Percentiles rank a stretch among this genome's conserved stretches.
These are phyloP conservation scores for Penicillium crustosum DNA, from an alignment of 2,329 filamentous ascomycete genomes.

Conservation along the genomic window DNA sequence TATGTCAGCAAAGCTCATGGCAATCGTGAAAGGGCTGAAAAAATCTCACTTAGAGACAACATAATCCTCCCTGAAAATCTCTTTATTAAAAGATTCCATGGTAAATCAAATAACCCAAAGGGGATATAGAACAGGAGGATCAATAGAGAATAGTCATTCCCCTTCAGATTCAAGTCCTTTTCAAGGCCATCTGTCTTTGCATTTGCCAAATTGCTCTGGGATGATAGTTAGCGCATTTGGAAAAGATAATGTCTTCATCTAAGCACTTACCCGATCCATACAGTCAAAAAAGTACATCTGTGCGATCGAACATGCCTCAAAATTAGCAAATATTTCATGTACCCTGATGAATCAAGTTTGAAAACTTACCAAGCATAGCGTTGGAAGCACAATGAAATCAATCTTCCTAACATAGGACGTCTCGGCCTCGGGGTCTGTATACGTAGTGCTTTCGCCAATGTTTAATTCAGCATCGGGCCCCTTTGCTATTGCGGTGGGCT, in stretches of 20 bases:
- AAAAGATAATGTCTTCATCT: background rate
- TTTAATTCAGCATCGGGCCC: background rate
- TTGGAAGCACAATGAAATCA: slow-evolving; percentile 46
- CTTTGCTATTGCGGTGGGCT: background rate
- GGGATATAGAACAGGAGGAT: slow-evolving; percentile 55
- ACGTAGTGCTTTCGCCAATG: slow-evolving; percentile 15
- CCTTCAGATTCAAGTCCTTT: slow-evolving; percentile 37
- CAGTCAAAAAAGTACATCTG: slow-evolving; percentile 44
- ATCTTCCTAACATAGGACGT: slow-evolving; percentile 43
- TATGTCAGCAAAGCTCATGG: slow-evolving; percentile 30
- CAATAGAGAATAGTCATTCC: slow-evolving; percentile 37
- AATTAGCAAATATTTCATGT: background rate
- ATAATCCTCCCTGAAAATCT: slow-evolving; percentile 47
- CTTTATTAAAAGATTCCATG: slow-evolving; percentile 42
- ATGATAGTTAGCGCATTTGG: slow-evolving; percentile 19
- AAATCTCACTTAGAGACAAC: slow-evolving; percentile 34
- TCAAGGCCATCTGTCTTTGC: slow-evolving; percentile 52
- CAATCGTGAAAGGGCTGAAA: slow-evolving; percentile 26
- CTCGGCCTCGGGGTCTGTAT: slow-evolving; percentile 36
- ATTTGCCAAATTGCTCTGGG: slow-evolving; percentile 45
- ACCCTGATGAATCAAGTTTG: fast-evolving
- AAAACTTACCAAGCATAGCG: slow-evolving; percentile 40
- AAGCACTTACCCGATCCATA: slow-evolving; percentile 29
- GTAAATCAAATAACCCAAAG: slow-evolving; percentile 51
- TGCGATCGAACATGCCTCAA: background rate